Evolutionary conservation across 345 rosid genomes (phyloP).

Genomic region (Heritiera fomes): DNA sequence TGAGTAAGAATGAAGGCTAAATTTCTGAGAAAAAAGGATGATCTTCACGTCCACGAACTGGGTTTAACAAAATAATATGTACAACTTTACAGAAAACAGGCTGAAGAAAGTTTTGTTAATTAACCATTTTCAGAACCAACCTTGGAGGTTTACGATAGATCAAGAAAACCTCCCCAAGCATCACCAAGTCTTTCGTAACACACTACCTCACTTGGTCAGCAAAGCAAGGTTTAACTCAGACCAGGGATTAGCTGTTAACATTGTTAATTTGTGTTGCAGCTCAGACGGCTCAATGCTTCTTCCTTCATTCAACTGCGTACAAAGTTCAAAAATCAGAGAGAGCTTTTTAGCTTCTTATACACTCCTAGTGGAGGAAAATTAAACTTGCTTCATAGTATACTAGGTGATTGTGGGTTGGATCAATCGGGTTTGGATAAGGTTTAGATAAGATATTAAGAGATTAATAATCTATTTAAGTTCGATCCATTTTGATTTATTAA

Average conservation of each 20-base stretch:
- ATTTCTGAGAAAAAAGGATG: too few species aligned
- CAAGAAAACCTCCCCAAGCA: background rate
- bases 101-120: background rate
- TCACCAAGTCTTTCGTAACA: background rate
- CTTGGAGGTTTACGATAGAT: background rate
- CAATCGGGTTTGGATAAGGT: too few species aligned
- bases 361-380: too few species aligned
- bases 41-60: too few species aligned
- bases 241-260: background rate
- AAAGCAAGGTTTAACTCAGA: slow-evolving; percentile 2
- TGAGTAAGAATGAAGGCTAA: too few species aligned
- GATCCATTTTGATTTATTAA: too few species aligned
- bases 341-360: too few species aligned
- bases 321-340: background rate
- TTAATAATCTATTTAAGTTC: too few species aligned
- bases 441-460: too few species aligned
- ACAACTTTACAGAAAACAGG: background rate
- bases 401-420: too few species aligned
- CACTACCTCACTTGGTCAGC: background rate
- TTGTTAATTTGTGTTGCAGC: slow-evolving; percentile 35
- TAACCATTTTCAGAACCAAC: background rate
- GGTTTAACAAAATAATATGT: too few species aligned
- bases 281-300: slow-evolving; percentile 19
- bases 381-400: background rate
- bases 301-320: slow-evolving; percentile 28